phyloP scores from a whole-genome alignment of 2,329 filamentous ascomycete genomes.

The Microsporum canis region DNA sequence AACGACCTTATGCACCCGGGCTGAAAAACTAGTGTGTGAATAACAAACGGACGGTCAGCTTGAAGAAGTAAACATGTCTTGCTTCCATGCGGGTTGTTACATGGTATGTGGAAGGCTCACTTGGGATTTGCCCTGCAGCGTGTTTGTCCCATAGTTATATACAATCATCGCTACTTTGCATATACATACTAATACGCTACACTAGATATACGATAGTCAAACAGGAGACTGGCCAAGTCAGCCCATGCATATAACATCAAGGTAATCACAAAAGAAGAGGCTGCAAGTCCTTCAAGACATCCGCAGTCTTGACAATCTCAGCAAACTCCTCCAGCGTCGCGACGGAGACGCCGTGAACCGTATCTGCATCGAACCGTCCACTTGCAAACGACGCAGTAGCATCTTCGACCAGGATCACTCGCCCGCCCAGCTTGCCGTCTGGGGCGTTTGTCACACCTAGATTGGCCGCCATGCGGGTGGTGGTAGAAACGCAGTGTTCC shows the following conservation, averaged over 20 bases:
- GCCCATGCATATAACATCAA: neutral
- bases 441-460: conserved; percentile 29
- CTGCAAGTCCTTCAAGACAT: conserved; percentile 27
- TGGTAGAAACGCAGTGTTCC: conserved; percentile 42
- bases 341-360: conserved; percentile 35
- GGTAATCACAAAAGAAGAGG: neutral
- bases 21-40: neutral
- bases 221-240: neutral
- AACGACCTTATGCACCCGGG: neutral
- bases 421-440: conserved; percentile 15
- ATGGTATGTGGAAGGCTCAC: neutral
- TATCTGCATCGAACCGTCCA: conserved; percentile 35
- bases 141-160: neutral
- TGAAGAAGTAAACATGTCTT: neutral
- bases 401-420: conserved; percentile 36
- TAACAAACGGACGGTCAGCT: no score
- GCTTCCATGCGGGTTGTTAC: neutral
- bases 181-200: no score
- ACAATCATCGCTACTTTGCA: neutral
- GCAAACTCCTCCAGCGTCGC: conserved; percentile 40
- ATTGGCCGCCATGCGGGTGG: conserved; percentile 39
- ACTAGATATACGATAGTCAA: neutral
- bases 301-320: conserved; percentile 28
- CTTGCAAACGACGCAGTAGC: conserved; percentile 39
- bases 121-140: neutral